phyloP scores from a whole-genome alignment of 2,329 filamentous ascomycete genomes.

The Colletotrichum sp. region DNA sequence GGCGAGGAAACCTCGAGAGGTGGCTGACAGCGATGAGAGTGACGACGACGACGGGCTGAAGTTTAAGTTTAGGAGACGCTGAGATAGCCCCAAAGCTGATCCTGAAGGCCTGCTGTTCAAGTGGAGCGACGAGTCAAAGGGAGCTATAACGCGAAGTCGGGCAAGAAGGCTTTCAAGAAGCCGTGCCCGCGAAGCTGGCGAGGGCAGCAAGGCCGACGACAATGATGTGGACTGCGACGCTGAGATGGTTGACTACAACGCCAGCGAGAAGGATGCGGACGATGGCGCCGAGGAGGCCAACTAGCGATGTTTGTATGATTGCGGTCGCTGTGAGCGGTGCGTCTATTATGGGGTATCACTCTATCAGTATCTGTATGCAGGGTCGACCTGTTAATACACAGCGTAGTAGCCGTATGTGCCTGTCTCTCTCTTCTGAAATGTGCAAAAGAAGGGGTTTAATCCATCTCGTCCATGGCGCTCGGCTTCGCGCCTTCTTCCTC shows the following conservation, averaged over 20 bases:
- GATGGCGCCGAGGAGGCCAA: background rate
- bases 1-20: constrained; percentile 37
- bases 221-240: background rate
- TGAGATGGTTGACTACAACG: background rate
- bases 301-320: background rate
- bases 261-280: background rate
- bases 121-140: background rate
- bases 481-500: constrained; percentile 53
- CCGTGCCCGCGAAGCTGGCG: background rate
- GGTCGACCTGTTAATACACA: background rate
- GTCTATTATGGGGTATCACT: constrained; percentile 35
- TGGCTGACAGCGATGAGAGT: constrained; percentile 51
- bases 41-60: constrained; percentile 63
- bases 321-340: background rate
- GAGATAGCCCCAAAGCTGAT: background rate
- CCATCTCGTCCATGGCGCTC: constrained; percentile 65
- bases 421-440: background rate
- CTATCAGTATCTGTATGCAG: constrained; percentile 22
- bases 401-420: background rate
- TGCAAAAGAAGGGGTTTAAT: constrained; percentile 36
- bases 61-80: constrained; percentile 60
- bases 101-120: background rate
- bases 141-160: background rate
- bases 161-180: background rate
- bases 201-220: background rate